Percentiles rank a stretch among this genome's conserved stretches.
Conservation (phyloP, 1,284 basidiomycete genomes). For the Fomitopsis pinicola region DNA sequence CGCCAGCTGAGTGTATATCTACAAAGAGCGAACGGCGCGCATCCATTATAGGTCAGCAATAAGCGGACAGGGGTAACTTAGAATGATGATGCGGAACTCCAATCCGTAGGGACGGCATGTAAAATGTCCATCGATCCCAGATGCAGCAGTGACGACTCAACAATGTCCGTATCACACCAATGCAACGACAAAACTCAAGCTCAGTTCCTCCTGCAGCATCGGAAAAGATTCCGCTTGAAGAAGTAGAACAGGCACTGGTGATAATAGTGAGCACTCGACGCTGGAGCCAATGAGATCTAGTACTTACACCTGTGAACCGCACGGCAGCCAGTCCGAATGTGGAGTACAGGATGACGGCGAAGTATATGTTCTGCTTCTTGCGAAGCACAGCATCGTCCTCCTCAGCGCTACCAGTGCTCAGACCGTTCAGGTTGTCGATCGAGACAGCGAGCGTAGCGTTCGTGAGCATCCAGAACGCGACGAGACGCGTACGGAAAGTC, state of each 20-base stretch:
- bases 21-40: constrained; percentile 1
- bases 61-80: constrained; percentile 3
- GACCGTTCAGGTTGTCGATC: constrained; percentile 82
- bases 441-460: constrained; percentile 81
- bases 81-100: neutral
- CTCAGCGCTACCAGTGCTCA: constrained; percentile 41
- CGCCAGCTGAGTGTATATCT: neutral
- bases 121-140: constrained; percentile 15
- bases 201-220: constrained; percentile 74
- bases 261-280: constrained; percentile 14
- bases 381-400: constrained; percentile 45
- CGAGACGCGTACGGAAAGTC: constrained; percentile 89
- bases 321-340: constrained; percentile 82
- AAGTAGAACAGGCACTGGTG: constrained; percentile 76
- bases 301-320: constrained; percentile 79
- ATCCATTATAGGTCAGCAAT: constrained; percentile 3
- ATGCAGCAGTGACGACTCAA: constrained; percentile 10
- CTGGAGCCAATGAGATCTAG: neutral
- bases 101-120: constrained; percentile 4
- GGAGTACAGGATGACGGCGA: constrained; percentile 83
- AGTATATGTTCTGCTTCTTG: constrained; percentile 74
- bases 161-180: constrained; percentile 2
- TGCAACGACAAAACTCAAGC: neutral
- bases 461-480: constrained; percentile 82
- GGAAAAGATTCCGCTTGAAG: constrained; percentile 80